Evolutionary conservation across 2,329 filamentous ascomycete genomes (phyloP), one percentile per base, ranked within the genome.

Genomic region (Trichoderma asperellum): DNA sequence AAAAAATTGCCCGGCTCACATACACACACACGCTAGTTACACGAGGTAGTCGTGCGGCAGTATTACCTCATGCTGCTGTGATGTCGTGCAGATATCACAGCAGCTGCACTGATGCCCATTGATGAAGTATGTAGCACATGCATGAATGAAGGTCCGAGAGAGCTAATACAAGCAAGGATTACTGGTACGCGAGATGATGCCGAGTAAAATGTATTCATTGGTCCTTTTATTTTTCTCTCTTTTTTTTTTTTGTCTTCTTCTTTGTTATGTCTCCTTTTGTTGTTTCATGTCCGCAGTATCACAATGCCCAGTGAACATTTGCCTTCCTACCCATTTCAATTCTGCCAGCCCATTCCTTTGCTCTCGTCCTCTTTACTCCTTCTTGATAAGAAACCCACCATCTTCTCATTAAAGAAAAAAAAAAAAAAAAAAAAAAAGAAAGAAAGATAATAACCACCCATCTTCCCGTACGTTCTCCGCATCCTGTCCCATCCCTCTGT

Each of bases 41-140:
- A n/a, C 3, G 18, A 47, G 11, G 62, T 56, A 4, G 62, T 56
- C 21, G 52, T 43, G 40, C 62, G 52, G 27, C 62, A 47, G 62
- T 14, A 43, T 49, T 49, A 12, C 47, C 47, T 49, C 40, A 57
- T 66, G 47, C 52, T 34, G 52, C 43, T 52, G n/a, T 24, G 53
- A 57, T 57, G 62, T 65, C 62, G 62, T 53, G 62, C 62, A 66
- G 62, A 34, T 47, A 53, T 24, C 53, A 57, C 62, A 12, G 52
- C 62, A 66, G 62, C 56, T 12, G 62, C 62, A 66, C 62, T 57
- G 62, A 58, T 66, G 62, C 62, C 62, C 62, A 57, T 66, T 57
- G 35, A 66, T 66, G 53, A 43, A 49, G 55, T 18, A 34, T 27
- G 62, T 66, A 21, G 53, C 52, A 47, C 14, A n/a, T 29, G 57